Base-by-base conservation (phyloP, 768 basidiomycete species). In the Russula sp. region DNA sequence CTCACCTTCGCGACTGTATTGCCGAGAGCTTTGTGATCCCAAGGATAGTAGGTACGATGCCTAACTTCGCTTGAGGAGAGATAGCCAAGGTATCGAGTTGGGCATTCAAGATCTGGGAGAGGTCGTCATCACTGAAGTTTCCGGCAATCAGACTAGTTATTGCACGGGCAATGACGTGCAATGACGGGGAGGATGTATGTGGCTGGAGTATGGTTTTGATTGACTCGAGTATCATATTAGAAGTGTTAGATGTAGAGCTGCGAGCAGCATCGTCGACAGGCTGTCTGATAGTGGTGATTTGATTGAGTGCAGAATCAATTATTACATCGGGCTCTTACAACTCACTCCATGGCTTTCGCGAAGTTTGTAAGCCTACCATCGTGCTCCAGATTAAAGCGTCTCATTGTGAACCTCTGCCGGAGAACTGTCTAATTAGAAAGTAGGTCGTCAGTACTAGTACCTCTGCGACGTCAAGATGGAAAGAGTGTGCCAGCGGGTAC, bases 111-210 rank as follows among this genome's bases (percentile, higher is more conserved):
- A n/a, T n/a, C n/a, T n/a, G n/a, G n/a, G n/a, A n/a, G 8, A 58
- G 14, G 25, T 18, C 20, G 16, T 20, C n/a, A 2, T 34, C 32
- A 4, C n/a, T 32, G 14, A 35, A 42, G n/a, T 50, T 50, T 18
- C 5, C 8, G 22, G 54, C 11, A 9, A 58, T 50, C 32, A 58
- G 29, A 9, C 39, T 34, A 14, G 29, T 13, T 6, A 58, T 58
- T 1, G 48, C 48, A 7, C 32, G 29, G n/a, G n/a, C n/a, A n/a
- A n/a, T n/a, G n/a, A n/a, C n/a, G n/a, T n/a, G n/a, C n/a, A n/a
- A n/a, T n/a, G 57, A 50, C 1, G 32, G 48, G 20, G 57, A 58
- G 20, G 57, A 58, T 11, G 57, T 58, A 32, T 58, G 57, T 3
- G 48, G 48, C 22, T 58, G 39, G 13, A 58, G 57, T n/a, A 58